These are phyloP conservation scores for Zymoseptoria tritici DNA, from an alignment of 2,329 filamentous ascomycete genomes.

Conservation along the genomic window DNA sequence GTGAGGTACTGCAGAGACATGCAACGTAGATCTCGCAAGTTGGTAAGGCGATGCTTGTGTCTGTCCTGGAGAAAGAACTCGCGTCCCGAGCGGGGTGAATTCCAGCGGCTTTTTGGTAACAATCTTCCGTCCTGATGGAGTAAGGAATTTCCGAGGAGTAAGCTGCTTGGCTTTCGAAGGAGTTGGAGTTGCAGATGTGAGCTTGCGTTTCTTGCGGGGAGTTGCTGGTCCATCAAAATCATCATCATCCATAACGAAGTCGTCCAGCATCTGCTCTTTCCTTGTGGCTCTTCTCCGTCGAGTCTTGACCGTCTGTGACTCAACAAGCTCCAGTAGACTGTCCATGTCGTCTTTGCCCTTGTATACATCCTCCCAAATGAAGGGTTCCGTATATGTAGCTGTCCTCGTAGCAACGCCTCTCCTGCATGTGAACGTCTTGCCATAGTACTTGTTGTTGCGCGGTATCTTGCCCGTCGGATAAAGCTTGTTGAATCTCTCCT, in stretches of 20 bases:
- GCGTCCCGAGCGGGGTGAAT: slow-evolving; percentile 90
- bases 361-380: slow-evolving; percentile 83
- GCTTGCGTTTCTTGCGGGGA: slow-evolving; percentile 43
- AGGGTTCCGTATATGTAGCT: slow-evolving; percentile 85
- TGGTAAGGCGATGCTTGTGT: slow-evolving; percentile 82
- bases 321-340: slow-evolving; percentile 58
- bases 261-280: slow-evolving; percentile 33
- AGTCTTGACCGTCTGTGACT: slow-evolving; percentile 64
- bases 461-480: slow-evolving; percentile 72
- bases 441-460: slow-evolving; percentile 63
- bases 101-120: slow-evolving; percentile 81
- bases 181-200: slow-evolving; percentile 38
- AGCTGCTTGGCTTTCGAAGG: slow-evolving; percentile 38
- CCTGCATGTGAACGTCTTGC: slow-evolving; percentile 84
- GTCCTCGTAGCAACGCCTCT: slow-evolving; percentile 84
- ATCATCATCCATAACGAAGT: slow-evolving; percentile 40
- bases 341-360: slow-evolving; percentile 59
- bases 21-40: slow-evolving; percentile 76
- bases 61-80: slow-evolving; percentile 67
- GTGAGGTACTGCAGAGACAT: slow-evolving; percentile 86
- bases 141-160: slow-evolving; percentile 49
- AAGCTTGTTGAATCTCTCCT: slow-evolving; percentile 55
- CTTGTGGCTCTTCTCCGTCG: slow-evolving; percentile 42
- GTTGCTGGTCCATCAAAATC: slow-evolving; percentile 35
- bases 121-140: slow-evolving; percentile 60